Evolutionary conservation across 129 eudicot genomes (phyloP), one percentile per base, ranked within the genome.

Genomic region (Silybum marianum): DNA sequence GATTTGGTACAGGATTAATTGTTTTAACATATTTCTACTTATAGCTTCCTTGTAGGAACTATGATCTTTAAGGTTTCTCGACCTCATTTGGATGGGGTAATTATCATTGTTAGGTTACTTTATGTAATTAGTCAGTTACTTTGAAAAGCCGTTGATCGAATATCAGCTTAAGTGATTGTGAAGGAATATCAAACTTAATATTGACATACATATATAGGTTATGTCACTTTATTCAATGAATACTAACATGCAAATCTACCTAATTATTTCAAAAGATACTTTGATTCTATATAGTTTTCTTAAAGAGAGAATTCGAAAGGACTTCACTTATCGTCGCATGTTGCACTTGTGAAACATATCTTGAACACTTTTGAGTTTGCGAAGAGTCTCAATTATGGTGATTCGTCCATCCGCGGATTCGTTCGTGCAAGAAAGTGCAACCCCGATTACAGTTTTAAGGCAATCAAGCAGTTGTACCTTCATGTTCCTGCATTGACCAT

Each of bases 341-440:
- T 51, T 19, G 21, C 82, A 77, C 82, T 87, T 77, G 28, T 81
- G 71, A 80, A 88, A 58, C 44, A 42, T 28, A 81, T 82, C 87
- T 80, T 60, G 76, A 63, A 84, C 77, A 67, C 39, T 63, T 71
- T 83, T 86, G 23, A 92, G 88, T 77, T 78, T 83, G 34, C 73
- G 82, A 18, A 86, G 87, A 71, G 88, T 92, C 24, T 92, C 91
- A 21, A 34, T 67, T 72, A 90, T 85, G 81, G 78, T 72, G 6
- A 81, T 79, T 63, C 94, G 87, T 51, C 72, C 83, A 25, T 81
- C 88, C 1, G 92, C 91, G 78, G 87, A 87, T 38, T 86, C 87
- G 2, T 68, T 84, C 38, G 88, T 76, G 73, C 97, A 92, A 23
- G 92, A 80, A 51, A 92, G 84, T 39, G 91, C 94, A 46, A 92